A percentile compares a stretch with the other conserved stretches of the same genome.
Conservation (phyloP, 2,329 filamentous ascomycete species). For the Shiraia bambusicola region DNA sequence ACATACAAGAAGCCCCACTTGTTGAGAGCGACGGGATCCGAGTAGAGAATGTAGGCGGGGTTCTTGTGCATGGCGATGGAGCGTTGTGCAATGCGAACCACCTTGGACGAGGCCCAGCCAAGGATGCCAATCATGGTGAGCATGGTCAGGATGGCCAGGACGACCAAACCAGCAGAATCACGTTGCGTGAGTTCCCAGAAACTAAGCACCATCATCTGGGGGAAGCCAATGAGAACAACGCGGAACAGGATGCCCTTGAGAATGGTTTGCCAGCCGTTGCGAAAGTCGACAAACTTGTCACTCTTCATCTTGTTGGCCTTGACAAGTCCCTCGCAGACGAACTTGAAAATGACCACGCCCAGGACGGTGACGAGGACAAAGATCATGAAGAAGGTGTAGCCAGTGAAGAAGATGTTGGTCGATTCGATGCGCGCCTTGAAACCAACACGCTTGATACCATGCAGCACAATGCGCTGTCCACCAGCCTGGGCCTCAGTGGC, state of each 20-base stretch:
- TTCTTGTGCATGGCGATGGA: constrained; percentile 93
- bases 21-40: constrained; percentile 89
- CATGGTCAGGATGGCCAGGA: constrained; percentile 86
- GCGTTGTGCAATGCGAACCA: constrained; percentile 83
- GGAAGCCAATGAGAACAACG: constrained; percentile 84
- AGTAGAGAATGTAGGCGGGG: constrained; percentile 94
- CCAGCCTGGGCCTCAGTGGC: constrained; percentile 37
- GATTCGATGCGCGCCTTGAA: constrained; percentile 82
- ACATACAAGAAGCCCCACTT: constrained; percentile 99
- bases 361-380: constrained; percentile 76
- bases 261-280: constrained; percentile 89
- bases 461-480: constrained; percentile 56
- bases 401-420: constrained; percentile 92
- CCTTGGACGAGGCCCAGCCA: constrained; percentile 84
- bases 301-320: constrained; percentile 76
- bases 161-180: constrained; percentile 83
- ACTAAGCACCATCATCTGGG: constrained; percentile 85
- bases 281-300: constrained; percentile 89
- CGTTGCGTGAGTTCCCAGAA: constrained; percentile 88
- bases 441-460: constrained; percentile 84
- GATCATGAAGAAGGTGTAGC: constrained; percentile 82
- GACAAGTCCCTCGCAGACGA: constrained; percentile 71
- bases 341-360: constrained; percentile 77
- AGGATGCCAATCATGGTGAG: constrained; percentile 76
- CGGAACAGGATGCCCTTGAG: constrained; percentile 94